Evolutionary conservation across 2,329 filamentous ascomycete genomes (phyloP).

Genomic region (Microdochium trichocladiopsis): DNA sequence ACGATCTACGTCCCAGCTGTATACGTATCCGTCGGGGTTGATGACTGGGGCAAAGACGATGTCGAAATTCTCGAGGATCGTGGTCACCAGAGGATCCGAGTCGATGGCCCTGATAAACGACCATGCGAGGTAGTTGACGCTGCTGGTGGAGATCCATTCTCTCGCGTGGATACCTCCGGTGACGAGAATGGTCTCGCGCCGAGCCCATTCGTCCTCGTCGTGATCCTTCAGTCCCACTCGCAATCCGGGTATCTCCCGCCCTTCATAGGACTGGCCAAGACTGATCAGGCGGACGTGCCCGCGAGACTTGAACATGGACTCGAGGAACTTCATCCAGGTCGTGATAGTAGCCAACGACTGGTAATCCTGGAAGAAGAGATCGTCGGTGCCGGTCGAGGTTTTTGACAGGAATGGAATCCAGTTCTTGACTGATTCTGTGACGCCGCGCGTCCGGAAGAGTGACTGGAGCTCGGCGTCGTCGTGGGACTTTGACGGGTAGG

Average conservation of each 20-base stretch:
- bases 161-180: conserved; percentile 85
- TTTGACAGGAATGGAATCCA: conserved; percentile 20
- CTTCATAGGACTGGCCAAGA: conserved; percentile 83
- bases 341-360: conserved; percentile 75
- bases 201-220: conserved; percentile 26
- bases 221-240: conserved; percentile 54
- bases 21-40: conserved; percentile 92
- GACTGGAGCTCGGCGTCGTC: conserved; percentile 10
- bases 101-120: conserved; percentile 78
- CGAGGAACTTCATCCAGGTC: conserved; percentile 88
- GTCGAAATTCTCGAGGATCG: conserved; percentile 77
- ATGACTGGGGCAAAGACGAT: conserved; percentile 81
- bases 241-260: conserved; percentile 76
- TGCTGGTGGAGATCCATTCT: conserved; percentile 94
- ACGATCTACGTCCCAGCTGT: conserved; percentile 85
- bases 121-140: conserved; percentile 87
- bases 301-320: conserved; percentile 71
- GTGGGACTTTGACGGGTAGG: conserved; percentile 51
- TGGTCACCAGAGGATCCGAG: conserved; percentile 63
- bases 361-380: conserved; percentile 88
- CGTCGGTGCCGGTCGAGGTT: conserved; percentile 36
- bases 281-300: conserved; percentile 66
- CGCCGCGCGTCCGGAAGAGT: conserved; percentile 13
- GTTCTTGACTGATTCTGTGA: conserved; percentile 18
- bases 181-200: conserved; percentile 72